A percentile compares a stretch with the other conserved stretches of the same genome.
These are phyloP conservation scores for Amylostereum areolatum DNA, from an alignment of 1,284 basidiomycete genomes.

Conservation along the genomic window DNA sequence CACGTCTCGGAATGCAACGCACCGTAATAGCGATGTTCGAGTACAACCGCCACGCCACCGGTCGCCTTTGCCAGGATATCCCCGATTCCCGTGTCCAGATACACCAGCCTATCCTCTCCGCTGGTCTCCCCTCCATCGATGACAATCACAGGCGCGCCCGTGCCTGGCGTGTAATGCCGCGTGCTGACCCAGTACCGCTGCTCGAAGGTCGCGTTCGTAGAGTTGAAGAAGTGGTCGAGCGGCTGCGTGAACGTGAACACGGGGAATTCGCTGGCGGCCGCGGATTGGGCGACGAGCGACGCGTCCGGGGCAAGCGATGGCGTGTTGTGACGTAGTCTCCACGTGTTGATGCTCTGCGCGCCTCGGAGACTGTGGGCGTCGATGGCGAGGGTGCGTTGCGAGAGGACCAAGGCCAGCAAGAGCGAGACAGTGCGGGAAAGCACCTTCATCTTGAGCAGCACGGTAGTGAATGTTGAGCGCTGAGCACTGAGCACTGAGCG, in stretches of 20 bases:
- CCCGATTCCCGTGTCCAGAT: constrained; percentile 79
- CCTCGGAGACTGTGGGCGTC: too few relatives aligned
- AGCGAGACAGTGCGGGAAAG: neutral
- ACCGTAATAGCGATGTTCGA: constrained; percentile 90
- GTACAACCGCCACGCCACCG: constrained; percentile 79
- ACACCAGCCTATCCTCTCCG: constrained; percentile 63
- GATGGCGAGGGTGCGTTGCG: too few relatives aligned
- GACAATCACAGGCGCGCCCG: constrained; percentile 73
- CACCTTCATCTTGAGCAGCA: neutral
- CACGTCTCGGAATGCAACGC: constrained; percentile 15
- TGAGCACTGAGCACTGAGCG: too few relatives aligned
- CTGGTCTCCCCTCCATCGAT: constrained; percentile 84
- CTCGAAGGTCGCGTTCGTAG: constrained; percentile 47
- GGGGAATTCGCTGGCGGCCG: constrained; percentile 36
- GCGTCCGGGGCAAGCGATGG: neutral
- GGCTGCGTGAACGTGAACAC: constrained; percentile 77
- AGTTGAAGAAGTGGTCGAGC: constrained; percentile 68
- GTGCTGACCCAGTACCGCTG: constrained; percentile 89
- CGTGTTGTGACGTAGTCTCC: constrained; percentile 25
- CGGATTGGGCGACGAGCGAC: too few relatives aligned
- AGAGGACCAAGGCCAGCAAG: neutral
- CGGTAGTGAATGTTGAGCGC: too few relatives aligned
- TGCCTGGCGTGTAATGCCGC: constrained; percentile 71
- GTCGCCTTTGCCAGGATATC: constrained; percentile 82
- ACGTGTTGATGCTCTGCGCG: constrained; percentile 37